A percentile compares a stretch with the other conserved stretches of the same genome.
phyloP scores from a whole-genome alignment of 1,284 basidiomycete genomes.

The Cerioporus squamosus region DNA sequence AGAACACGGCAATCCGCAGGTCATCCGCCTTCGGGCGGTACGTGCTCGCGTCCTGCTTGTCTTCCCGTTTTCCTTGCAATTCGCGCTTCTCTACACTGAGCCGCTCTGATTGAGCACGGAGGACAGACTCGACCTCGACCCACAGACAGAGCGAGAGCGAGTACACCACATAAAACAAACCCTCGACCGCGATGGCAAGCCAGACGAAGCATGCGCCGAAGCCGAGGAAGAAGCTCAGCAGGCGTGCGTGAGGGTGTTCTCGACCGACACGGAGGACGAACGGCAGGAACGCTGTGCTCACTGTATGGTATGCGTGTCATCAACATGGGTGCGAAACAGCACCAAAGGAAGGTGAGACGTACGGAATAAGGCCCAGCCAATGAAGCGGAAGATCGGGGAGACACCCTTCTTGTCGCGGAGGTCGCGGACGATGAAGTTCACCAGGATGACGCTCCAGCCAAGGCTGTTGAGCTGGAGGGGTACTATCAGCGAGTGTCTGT shows the following conservation, averaged over 20 bases:
- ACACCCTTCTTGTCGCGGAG: conserved; percentile 19
- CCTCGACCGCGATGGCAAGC: conserved; percentile 84
- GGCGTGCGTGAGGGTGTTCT: conserved; percentile 49
- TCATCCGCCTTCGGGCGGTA: conserved; percentile 66
- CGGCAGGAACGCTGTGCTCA: conserved; percentile 54
- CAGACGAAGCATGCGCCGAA: conserved; percentile 82
- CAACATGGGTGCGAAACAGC: neutral
- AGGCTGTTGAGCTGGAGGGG: conserved; percentile 9
- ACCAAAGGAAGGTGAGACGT: conserved; percentile 23
- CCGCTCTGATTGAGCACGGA: conserved; percentile 34
- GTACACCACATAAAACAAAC: conserved; percentile 79
- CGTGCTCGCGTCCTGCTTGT: conserved; percentile 12
- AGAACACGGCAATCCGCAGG: conserved; percentile 78
- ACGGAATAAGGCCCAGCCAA: conserved; percentile 75
- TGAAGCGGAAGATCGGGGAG: conserved; percentile 11
- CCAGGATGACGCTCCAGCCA: conserved; percentile 18
- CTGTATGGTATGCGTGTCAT: conserved; percentile 32
- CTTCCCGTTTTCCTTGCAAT: neutral
- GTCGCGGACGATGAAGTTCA: conserved; percentile 15
- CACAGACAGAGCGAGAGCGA: conserved; percentile 68
- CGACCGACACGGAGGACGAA: conserved; percentile 42
- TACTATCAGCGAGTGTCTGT: neutral
- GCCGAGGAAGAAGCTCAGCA: conserved; percentile 68
- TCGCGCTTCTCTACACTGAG: conserved; percentile 5
- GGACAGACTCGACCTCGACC: conserved; percentile 66